Percentiles rank a stretch among this genome's conserved stretches.
Evolutionary conservation across 371 early-diverging fungal genomes (phyloP).

Genomic region (Coemansia sp.): DNA sequence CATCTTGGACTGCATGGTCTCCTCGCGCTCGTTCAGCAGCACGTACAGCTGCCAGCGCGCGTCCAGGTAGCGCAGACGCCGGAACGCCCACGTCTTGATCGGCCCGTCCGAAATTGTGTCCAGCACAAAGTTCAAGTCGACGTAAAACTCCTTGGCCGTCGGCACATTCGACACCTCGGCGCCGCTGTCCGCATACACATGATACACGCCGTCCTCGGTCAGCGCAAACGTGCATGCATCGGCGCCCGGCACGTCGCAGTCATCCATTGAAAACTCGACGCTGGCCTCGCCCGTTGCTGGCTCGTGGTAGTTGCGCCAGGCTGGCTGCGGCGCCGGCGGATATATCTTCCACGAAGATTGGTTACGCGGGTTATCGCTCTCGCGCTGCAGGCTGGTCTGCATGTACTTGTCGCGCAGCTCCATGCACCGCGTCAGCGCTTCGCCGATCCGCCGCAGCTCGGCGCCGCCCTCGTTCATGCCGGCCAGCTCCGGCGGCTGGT

Average conservation of each 20-base stretch:
- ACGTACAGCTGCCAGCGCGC: slow-evolving; percentile 93
- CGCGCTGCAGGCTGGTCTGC: slow-evolving; percentile 68
- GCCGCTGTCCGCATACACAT: slow-evolving; percentile 51
- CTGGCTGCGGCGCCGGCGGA: slow-evolving; percentile 80
- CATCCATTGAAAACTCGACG: slow-evolving; percentile 29
- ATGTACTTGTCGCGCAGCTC: slow-evolving; percentile 84
- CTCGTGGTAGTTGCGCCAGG: slow-evolving; percentile 47
- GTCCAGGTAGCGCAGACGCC: slow-evolving; percentile 91
- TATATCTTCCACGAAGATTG: slow-evolving; percentile 79
- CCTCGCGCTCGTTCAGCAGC: slow-evolving; percentile 89
- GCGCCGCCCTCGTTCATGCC: slow-evolving; percentile 28
- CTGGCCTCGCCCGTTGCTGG: neutral
- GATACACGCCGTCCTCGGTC: slow-evolving; percentile 64
- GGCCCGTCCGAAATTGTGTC: slow-evolving; percentile 90
- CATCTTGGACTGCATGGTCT: slow-evolving; percentile 90
- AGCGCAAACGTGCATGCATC: slow-evolving; percentile 55
- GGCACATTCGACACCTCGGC: slow-evolving; percentile 63
- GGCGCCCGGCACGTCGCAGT: slow-evolving; percentile 64
- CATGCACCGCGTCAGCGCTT: slow-evolving; percentile 34
- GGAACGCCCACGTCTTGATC: slow-evolving; percentile 91
- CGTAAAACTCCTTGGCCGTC: slow-evolving; percentile 82
- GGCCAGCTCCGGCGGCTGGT: slow-evolving; percentile 24
- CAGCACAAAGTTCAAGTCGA: slow-evolving; percentile 86
- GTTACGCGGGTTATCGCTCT: slow-evolving; percentile 87
- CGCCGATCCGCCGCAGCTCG: slow-evolving; percentile 42